These are phyloP conservation scores for Saccharomycopsis olivae DNA, from an alignment of 805 yeast species.

Conservation along the genomic window DNA sequence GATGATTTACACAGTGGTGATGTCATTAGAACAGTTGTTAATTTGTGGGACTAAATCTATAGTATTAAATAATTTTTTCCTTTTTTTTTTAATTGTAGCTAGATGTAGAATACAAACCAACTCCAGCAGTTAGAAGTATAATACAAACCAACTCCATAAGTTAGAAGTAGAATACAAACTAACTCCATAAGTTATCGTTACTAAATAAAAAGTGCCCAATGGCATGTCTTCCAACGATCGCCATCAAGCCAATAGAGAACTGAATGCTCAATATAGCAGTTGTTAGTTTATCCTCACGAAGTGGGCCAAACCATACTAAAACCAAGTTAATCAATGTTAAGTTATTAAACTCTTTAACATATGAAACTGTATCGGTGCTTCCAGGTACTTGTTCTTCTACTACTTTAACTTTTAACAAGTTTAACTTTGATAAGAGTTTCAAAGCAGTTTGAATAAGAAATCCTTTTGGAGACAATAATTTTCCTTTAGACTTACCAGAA, in stretches of 20 bases:
- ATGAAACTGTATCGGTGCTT: conserved; percentile 17
- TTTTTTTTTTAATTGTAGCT: too few relatives aligned
- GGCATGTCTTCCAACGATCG: conserved; percentile 68
- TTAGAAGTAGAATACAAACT: neutral
- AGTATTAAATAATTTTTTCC: too few relatives aligned
- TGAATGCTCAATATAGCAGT: conserved; percentile 49
- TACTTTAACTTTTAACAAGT: conserved; percentile 37
- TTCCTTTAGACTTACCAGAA: neutral
- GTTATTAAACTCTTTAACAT: conserved; percentile 48
- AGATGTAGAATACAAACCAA: too few relatives aligned
- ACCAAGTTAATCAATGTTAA: conserved; percentile 80
- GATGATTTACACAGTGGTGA: conserved; percentile 92
- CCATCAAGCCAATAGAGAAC: conserved; percentile 50
- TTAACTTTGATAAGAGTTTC: conserved; percentile 34
- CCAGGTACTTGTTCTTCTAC: conserved; percentile 23
- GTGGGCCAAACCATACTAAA: conserved; percentile 82
- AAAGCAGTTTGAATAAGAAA: conserved; percentile 31
- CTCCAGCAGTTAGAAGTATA: too few relatives aligned
- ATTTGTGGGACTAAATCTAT: conserved; percentile 24
- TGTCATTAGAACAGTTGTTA: conserved; percentile 86
- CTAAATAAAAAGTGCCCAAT: conserved; percentile 84
- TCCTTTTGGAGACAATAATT: conserved; percentile 14
- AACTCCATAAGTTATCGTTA: conserved; percentile 58
- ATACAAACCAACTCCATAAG: too few relatives aligned
- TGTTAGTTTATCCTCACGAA: conserved; percentile 75